These are phyloP conservation scores for Ogataea thermomethanolica DNA, from an alignment of 805 yeast genomes.

Conservation along the genomic window DNA sequence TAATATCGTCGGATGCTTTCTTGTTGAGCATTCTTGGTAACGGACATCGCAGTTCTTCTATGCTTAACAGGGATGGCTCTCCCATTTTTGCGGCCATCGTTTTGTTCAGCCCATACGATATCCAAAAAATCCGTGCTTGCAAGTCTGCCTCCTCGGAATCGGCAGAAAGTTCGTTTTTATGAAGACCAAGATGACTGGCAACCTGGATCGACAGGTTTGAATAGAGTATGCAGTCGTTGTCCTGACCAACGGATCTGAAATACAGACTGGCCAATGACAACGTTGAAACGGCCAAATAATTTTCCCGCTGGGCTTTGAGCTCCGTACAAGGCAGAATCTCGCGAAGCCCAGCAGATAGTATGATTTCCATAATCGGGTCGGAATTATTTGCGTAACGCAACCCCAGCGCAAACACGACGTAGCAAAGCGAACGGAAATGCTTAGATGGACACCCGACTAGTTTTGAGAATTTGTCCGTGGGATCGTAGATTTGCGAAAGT, in stretches of 20 bases:
- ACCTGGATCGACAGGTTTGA: conserved; percentile 27
- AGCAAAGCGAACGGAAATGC: conserved; percentile 21
- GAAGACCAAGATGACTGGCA: conserved; percentile 24
- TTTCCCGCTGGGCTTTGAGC: conserved; percentile 11
- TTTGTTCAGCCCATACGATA: conserved; percentile 25
- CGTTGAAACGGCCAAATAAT: conserved; percentile 21
- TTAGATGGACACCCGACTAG: conserved; percentile 8
- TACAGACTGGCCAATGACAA: conserved; percentile 22
- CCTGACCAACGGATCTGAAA: conserved; percentile 24
- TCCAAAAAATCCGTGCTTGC: conserved; percentile 27
- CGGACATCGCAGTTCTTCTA: conserved; percentile 17
- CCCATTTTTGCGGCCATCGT: conserved; percentile 29
- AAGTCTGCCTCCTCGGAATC: conserved; percentile 16
- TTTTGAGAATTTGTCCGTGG: conserved; percentile 9
- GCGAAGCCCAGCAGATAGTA: conserved; percentile 16
- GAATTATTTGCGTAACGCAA: conserved; percentile 20
- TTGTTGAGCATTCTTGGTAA: conserved; percentile 16
- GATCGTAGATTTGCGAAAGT: conserved; percentile 14
- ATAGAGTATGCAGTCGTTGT: conserved; percentile 26
- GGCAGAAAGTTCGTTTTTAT: conserved; percentile 2
- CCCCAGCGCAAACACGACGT: conserved; percentile 26
- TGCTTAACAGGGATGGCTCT: conserved; percentile 17
- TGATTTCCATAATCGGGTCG: conserved; percentile 15
- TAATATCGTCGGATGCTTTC: conserved; percentile 5
- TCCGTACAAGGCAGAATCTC: conserved; percentile 19